Conservation (phyloP, 106 monocot species). For the Alisma plantagoaquatica region DNA sequence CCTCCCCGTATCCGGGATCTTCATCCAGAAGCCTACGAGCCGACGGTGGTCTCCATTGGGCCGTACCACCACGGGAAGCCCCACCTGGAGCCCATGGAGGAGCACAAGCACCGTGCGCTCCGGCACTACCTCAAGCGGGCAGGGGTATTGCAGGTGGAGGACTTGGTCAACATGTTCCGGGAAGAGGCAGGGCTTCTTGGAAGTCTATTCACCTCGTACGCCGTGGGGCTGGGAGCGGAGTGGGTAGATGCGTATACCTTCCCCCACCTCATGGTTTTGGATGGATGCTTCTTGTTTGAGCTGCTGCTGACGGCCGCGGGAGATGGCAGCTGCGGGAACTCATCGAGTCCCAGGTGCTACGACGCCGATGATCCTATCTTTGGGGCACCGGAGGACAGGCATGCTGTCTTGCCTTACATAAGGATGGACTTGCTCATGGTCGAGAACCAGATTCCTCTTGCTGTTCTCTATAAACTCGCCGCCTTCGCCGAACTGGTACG, state of each 20-base stretch:
- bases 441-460: conserved; percentile 69
- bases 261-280: conserved; percentile 32
- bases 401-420: conserved; percentile 8
- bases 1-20: conserved; percentile 5
- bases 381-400: not conserved
- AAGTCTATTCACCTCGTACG: not conserved
- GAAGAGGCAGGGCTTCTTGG: not conserved
- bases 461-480: conserved; percentile 3
- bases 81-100: conserved; percentile 22
- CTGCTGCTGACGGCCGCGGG: not conserved
- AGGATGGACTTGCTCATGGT: conserved; percentile 73
- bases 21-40: conserved; percentile 19
- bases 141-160: not conserved
- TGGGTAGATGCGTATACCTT: conserved; percentile 4
- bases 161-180: not conserved
- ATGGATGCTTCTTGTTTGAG: conserved; percentile 56
- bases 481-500: not conserved
- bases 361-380: conserved; percentile 1
- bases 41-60: conserved; percentile 29
- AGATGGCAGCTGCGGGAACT: not conserved
- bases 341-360: not conserved
- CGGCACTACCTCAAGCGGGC: conserved; percentile 1
- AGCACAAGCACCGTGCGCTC: conserved; percentile 19
- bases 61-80: conserved; percentile 26
- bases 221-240: not conserved